Base-by-base conservation (phyloP, 1,284 basidiomycete species). In the Tranzscheliella williamsii region DNA sequence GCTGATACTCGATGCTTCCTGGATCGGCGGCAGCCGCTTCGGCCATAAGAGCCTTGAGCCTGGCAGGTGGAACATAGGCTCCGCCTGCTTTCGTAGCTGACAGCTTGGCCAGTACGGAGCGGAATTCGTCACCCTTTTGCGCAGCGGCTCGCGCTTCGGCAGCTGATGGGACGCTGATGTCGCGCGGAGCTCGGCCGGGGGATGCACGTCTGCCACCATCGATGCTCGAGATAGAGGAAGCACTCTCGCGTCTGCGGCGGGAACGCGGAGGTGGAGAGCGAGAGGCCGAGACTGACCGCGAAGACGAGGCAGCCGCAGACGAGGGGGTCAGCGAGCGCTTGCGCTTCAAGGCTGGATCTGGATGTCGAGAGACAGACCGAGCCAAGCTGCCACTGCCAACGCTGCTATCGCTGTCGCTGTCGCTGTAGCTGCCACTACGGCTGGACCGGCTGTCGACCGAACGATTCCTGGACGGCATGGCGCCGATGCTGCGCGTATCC, bases 31-130 rank as follows among this genome's bases (percentile, higher is more conserved):
- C 78, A 6, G 88, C 90, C 20, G 76, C 76, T 38, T 91, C 90
- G 20, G 86, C 89, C 79, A 95, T 91, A 79, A 99, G 83, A 1
- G 93, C 93, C 40, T 90, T 85, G 35, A 98, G 55, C 13, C 75
- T 86, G 22, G 92, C 92, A 7, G 95, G 95, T 2, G 94, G 94
- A 70, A 99, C 87, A 77, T 99, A 99, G 9, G 95, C 91, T 24
- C 94, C 95, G 7, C 94, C 95, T 5, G 89, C 90, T 23, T 89
- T 86, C 18, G 75, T 79, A 4, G 56, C 44, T 0, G 74, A 53
- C 20, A 75, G 63, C 30, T 73, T 62, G n/a, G 68, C 68, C 29
- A 75, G 43, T 13, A 69, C 53, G 4, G 49, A 46, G 12, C 74
- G 57, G 30, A 76, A 39, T 4, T 51, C 68, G 29, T 58, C 68